Percentiles rank a stretch among this genome's conserved stretches.
Conservation (phyloP, 345 rosid species). For the Combretum micranthum region DNA sequence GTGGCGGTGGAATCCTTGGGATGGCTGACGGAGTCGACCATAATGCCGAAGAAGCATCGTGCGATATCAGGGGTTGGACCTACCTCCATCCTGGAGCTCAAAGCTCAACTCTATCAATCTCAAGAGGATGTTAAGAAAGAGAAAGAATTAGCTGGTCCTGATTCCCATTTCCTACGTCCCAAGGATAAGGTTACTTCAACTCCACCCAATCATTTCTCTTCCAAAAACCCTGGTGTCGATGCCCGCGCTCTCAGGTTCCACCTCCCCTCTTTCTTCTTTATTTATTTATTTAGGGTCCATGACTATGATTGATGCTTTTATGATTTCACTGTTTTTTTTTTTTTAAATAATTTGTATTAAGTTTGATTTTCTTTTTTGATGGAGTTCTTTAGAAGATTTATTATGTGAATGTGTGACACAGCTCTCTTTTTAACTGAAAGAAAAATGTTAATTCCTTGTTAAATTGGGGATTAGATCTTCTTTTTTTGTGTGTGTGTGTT, state of each 20-base stretch:
- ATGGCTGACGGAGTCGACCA: slow-evolving; percentile 91
- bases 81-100: slow-evolving; percentile 80
- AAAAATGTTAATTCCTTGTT: background rate
- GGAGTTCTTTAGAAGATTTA: too few species aligned
- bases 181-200: slow-evolving; percentile 44
- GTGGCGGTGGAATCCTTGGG: slow-evolving; percentile 76
- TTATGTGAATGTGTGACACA: too few species aligned
- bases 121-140: slow-evolving; percentile 72
- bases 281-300: background rate
- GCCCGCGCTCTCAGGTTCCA: slow-evolving; percentile 63
- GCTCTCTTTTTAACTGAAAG: too few species aligned
- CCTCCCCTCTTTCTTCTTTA: background rate
- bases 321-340: too few species aligned
- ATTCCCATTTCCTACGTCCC: slow-evolving; percentile 70
- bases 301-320: too few species aligned
- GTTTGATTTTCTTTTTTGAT: too few species aligned
- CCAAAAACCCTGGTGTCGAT: slow-evolving; percentile 76
- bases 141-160: slow-evolving; percentile 51
- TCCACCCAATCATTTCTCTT: slow-evolving; percentile 43
- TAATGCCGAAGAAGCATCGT: slow-evolving; percentile 84
- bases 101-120: slow-evolving; percentile 79
- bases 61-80: slow-evolving; percentile 86
- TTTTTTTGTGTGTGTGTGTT: slow-evolving; percentile 1
- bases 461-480: background rate
- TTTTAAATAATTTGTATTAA: too few species aligned